These are phyloP conservation scores for Pinus taeda DNA, from an alignment of 75 land plant genomes.

Conservation along the genomic window DNA sequence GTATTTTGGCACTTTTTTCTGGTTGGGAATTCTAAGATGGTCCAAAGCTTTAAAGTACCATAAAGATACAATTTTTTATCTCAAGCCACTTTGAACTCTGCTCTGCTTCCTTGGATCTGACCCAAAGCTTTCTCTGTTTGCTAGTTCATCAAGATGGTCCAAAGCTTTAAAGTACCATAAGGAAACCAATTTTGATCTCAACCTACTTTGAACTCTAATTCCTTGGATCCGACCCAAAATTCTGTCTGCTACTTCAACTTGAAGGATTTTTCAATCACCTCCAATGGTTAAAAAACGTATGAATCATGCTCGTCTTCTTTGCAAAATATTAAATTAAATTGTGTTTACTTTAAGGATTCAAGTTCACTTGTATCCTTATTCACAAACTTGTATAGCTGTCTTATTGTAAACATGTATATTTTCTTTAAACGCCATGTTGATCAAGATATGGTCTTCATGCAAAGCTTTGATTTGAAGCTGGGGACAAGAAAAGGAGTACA, in stretches of 20 bases:
- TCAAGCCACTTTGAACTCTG: not conserved
- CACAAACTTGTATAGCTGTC: not conserved
- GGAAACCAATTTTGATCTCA: no score
- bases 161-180: no score
- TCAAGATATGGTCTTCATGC: not conserved
- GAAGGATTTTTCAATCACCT: not conserved
- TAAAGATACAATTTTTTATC: not conserved
- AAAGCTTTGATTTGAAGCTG: not conserved
- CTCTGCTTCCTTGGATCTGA: not conserved
- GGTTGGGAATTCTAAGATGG: not conserved
- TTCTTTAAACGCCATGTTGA: not conserved
- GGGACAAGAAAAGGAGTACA: not conserved
- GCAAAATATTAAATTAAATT: not conserved
- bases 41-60: not conserved
- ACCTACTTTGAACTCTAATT: not conserved
- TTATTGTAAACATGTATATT: not conserved
- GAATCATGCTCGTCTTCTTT: not conserved
- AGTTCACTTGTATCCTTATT: not conserved
- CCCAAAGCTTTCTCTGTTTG: not conserved
- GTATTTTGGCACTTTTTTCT: constrained; percentile 3
- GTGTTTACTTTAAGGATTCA: not conserved
- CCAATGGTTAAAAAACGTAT: not conserved
- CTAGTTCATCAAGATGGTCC: not conserved
- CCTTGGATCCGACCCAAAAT: not conserved
- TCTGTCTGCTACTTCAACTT: not conserved